Evolutionary conservation across 2,329 filamentous ascomycete species (phyloP), one percentile per base, ranked within the genome.

Genomic region (Cordyceps javanica): DNA sequence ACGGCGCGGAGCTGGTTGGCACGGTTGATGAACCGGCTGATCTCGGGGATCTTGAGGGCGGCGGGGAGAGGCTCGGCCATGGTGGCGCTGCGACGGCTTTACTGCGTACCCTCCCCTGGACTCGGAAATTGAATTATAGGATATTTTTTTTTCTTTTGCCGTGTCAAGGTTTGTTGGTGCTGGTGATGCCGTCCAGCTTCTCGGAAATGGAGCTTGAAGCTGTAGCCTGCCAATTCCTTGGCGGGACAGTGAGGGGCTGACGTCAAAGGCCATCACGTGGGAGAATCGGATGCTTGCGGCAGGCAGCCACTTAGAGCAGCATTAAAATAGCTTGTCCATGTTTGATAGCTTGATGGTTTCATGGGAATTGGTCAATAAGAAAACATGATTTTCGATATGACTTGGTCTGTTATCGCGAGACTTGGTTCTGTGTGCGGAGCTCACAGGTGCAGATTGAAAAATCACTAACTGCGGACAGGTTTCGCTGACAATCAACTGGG

Each of bases 1-100:
- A 86, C 83, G 59, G 82, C 82, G 70, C 93, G 89, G 50, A 99
- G 82, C 76, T 99, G 93, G 36, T 84, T 82, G 34, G 91, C 93
- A 67, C 93, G 86, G 56, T 87, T 82, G 61, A 92, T 86, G 72
- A 95, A 97, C 60, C 91, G 89, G 63, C 85, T 86, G 68, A 96
- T 85, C 70, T 96, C 91, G 60, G 89, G 86, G 58, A 86, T 78
- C 75, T 89, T 91, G 66, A 99, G 80, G 30, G 71, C 64, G 26
- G 68, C 54, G 36, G 72, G 72, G 25, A 74, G 69, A 42, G 70
- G 67, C 56, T 72, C 80, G 51, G 90, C 84, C 92, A 96, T 96
- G 62, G 59, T 39, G 42, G 42, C 53, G 42, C 13, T 48, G 42
- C 42, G 23, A 25, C 21, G 34, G 28, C 23, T 8, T 28, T 13